Conservation (phyloP, 1,284 basidiomycete species). For the Cerrena zonata region DNA sequence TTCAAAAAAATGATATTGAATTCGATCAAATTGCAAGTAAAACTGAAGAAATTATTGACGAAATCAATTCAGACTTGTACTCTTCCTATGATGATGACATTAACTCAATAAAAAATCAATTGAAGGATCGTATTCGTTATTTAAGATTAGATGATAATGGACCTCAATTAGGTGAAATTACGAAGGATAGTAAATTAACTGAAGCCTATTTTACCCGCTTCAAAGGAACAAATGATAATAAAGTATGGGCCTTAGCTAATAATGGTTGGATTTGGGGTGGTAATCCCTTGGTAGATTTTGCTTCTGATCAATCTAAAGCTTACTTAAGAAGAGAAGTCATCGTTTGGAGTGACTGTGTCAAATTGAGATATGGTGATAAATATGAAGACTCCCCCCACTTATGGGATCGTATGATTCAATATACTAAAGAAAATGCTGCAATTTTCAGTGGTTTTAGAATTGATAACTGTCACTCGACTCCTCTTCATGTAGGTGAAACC, state of each 20-base stretch:
- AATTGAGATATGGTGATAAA: slow-evolving; percentile 82
- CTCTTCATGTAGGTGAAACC: slow-evolving; percentile 86
- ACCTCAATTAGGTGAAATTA: slow-evolving; percentile 80
- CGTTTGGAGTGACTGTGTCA: slow-evolving; percentile 96
- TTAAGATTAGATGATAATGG: slow-evolving; percentile 77
- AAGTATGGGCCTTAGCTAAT: slow-evolving; percentile 81
- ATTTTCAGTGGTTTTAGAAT: slow-evolving; percentile 93
- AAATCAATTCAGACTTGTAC: slow-evolving; percentile 84
- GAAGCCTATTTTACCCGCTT: slow-evolving; percentile 89
- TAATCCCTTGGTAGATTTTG: slow-evolving; percentile 92
- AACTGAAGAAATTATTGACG: slow-evolving; percentile 63
- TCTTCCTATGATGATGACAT: slow-evolving; percentile 79
- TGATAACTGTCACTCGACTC: slow-evolving; percentile 98
- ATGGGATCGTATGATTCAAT: slow-evolving; percentile 89
- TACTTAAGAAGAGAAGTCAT: slow-evolving; percentile 95
- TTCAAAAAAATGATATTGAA: no score
- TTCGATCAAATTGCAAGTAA: slow-evolving; percentile 46
- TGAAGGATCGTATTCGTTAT: slow-evolving; percentile 75
- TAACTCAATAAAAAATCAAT: slow-evolving; percentile 63
- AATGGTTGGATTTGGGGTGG: slow-evolving; percentile 99
- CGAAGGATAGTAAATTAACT: slow-evolving; percentile 70
- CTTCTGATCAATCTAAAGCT: slow-evolving; percentile 86
- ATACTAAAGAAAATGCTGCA: slow-evolving; percentile 74
- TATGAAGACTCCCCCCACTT: slow-evolving; percentile 87
- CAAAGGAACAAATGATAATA: slow-evolving; percentile 48